Percentiles rank a stretch among this genome's conserved stretches.
Conservation (phyloP, 352 stramenopile genomes). For the Globisporangium radiosum region DNA sequence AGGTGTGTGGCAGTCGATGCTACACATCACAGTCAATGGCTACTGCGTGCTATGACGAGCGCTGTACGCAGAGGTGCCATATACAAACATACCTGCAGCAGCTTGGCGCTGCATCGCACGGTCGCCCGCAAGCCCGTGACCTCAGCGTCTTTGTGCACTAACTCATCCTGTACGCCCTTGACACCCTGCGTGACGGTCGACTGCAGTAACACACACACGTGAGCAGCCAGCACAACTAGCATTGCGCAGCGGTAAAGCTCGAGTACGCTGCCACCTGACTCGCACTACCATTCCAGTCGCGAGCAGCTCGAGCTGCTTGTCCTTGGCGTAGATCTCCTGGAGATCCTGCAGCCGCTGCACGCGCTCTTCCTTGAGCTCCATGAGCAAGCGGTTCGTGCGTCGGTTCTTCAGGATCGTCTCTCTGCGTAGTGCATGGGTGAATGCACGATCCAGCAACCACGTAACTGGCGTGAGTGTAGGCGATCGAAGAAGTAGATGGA, state of each 20-base stretch:
- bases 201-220: slow-evolving; percentile 13
- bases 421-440: slow-evolving; percentile 15
- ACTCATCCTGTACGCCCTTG: slow-evolving; percentile 43
- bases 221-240: neutral
- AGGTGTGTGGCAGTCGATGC: neutral
- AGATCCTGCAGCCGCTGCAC: slow-evolving; percentile 72
- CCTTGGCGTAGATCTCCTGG: slow-evolving; percentile 76
- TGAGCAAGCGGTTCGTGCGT: slow-evolving; percentile 54
- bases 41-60: too few relatives aligned
- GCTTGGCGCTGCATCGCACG: slow-evolving; percentile 55
- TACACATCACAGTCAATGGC: too few relatives aligned
- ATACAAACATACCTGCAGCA: slow-evolving; percentile 40
- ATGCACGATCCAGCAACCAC: neutral
- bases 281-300: slow-evolving; percentile 44
- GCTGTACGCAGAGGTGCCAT: neutral
- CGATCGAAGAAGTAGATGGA: too few relatives aligned
- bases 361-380: slow-evolving; percentile 69
- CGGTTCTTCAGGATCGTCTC: slow-evolving; percentile 69
- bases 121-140: slow-evolving; percentile 55
- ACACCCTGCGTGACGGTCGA: slow-evolving; percentile 34
- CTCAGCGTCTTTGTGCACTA: slow-evolving; percentile 67
- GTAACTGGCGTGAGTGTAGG: too few relatives aligned
- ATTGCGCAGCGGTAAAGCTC: too few relatives aligned
- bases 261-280: neutral
- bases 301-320: slow-evolving; percentile 62